Evolutionary conservation across 441 rosid genomes (phyloP), one percentile per base, ranked within the genome.

Genomic region (Pelargonium myrrhifolium): DNA sequence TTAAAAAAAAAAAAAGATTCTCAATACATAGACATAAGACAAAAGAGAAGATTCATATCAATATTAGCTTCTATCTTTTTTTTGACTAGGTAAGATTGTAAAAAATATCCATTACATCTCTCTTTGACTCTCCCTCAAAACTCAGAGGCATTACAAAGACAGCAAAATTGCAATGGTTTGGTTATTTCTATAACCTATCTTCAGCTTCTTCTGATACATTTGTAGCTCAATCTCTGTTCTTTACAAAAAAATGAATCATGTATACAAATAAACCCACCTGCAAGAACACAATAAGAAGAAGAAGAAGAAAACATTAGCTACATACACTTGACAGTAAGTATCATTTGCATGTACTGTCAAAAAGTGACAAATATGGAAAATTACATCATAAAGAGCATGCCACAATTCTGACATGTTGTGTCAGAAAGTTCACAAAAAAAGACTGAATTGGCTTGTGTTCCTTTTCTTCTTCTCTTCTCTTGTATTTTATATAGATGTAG

Each of bases 21-120:
- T n/a, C 4, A 35, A 35, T 35, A 42, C 47, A 42, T 42, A 42
- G 14, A 6, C 39, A 35, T 42, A 7, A 1, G 11, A 60, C 35
- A 68, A 53, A 69, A 35, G 69, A 68, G 59, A 69, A 67, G 72
- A 76, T 65, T 69, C 53, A 53, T 37, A 62, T 40, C 37, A 24
- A 59, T 56, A 82, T 62, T n/a, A 58, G n/a, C 62, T 42, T n/a
- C 61, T 59, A 28, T 39, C 22, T 5, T 75, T 75, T 70, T 53
- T 18, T 62, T n/a, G n/a, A 55, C 58, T n/a, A 71, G 58, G 67
- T 55, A 59, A 68, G 69, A n/a, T 49, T 49, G 56, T 49, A 49
- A 49, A 20, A 75, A 66, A 72, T 64, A 17, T 65, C 68, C 78
- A 72, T 69, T 65, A 59, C 72, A 69, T 55, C 62, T 62, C 66